Percentiles rank a stretch among this genome's conserved stretches.
phyloP scores from a whole-genome alignment of 352 stramenopile species.

The Pythium vanterpoolii region DNA sequence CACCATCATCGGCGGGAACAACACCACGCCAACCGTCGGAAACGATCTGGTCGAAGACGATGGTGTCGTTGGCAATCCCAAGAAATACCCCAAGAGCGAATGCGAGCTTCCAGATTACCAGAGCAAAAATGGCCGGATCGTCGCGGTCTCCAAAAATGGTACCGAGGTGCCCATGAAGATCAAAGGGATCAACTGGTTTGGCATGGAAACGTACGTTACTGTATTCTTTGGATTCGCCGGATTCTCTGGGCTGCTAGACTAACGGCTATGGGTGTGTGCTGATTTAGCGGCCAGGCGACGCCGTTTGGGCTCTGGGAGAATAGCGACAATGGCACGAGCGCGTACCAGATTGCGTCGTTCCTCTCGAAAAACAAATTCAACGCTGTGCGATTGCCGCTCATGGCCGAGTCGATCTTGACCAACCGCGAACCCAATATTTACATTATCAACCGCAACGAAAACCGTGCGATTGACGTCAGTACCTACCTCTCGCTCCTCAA shows the following conservation, averaged over 20 bases:
- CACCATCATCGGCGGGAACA: constrained; percentile 11
- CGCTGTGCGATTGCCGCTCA: constrained; percentile 62
- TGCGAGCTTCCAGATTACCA: constrained; percentile 81
- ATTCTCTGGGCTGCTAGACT: not conserved
- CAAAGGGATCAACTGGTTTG: constrained; percentile 85
- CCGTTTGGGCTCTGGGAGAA: constrained; percentile 67
- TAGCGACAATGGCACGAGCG: constrained; percentile 52
- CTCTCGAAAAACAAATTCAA: constrained; percentile 79
- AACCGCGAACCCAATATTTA: constrained; percentile 21
- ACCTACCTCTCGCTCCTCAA: constrained; percentile 41
- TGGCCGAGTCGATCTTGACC: constrained; percentile 48
- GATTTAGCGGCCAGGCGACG: constrained; percentile 41
- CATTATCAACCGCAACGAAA: constrained; percentile 42
- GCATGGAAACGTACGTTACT: constrained; percentile 61
- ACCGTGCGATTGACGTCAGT: constrained; percentile 45
- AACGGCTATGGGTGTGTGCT: not conserved
- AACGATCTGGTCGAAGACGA: constrained; percentile 58
- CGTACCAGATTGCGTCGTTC: constrained; percentile 67
- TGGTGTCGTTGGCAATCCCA: constrained; percentile 64
- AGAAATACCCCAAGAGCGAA: constrained; percentile 45
- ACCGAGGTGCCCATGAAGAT: constrained; percentile 69
- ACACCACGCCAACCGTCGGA: not conserved
- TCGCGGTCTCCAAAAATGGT: constrained; percentile 46
- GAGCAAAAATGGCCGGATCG: constrained; percentile 74
- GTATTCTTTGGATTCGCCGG: not conserved